A percentile compares a stretch with the other conserved stretches of the same genome.
phyloP scores from a whole-genome alignment of 176 grass and related monocot genomes.

The Luzula sylvatica region DNA sequence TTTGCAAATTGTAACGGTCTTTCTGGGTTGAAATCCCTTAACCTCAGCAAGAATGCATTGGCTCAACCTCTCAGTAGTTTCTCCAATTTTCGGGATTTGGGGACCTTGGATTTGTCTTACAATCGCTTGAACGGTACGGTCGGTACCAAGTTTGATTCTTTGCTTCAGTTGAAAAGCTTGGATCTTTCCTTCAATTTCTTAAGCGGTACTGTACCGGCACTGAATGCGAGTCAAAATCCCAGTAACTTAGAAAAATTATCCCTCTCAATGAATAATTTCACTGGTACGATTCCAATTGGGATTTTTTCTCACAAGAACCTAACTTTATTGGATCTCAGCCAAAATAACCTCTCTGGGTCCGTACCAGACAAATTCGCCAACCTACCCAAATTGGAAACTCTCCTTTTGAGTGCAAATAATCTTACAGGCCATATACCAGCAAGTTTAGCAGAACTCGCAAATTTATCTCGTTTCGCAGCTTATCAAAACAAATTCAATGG shows the following conservation, averaged over 20 bases:
- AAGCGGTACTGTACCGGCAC: conserved; percentile 6
- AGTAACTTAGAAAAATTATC: conserved; percentile 30
- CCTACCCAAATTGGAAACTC: conserved; percentile 26
- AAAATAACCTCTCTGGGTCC: conserved; percentile 27
- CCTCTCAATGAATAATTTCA: conserved; percentile 32
- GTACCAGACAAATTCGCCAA: conserved; percentile 16
- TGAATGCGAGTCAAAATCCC: background rate
- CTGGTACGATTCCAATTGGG: conserved; percentile 4
- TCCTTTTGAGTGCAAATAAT: conserved; percentile 42
- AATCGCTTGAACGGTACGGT: conserved; percentile 18
- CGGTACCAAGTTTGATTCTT: conserved; percentile 1
- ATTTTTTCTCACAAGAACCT: conserved; percentile 24
- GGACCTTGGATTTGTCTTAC: conserved; percentile 52
- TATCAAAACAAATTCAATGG: conserved; percentile 46
- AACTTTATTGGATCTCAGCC: conserved; percentile 47
- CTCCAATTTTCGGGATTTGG: conserved; percentile 18
- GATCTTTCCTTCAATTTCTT: conserved; percentile 40
- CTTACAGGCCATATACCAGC: conserved; percentile 16
- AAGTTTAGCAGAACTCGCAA: conserved; percentile 9
- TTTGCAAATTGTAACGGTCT: conserved; percentile 28
- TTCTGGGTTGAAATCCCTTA: conserved; percentile 15
- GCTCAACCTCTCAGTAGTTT: background rate
- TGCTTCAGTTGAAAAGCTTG: conserved; percentile 31
- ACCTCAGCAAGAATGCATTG: conserved; percentile 35
- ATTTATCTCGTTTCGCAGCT: conserved; percentile 37